These are phyloP conservation scores for Xylaria sp. DNA, from an alignment of 2,329 filamentous ascomycete species.

Conservation along the genomic window DNA sequence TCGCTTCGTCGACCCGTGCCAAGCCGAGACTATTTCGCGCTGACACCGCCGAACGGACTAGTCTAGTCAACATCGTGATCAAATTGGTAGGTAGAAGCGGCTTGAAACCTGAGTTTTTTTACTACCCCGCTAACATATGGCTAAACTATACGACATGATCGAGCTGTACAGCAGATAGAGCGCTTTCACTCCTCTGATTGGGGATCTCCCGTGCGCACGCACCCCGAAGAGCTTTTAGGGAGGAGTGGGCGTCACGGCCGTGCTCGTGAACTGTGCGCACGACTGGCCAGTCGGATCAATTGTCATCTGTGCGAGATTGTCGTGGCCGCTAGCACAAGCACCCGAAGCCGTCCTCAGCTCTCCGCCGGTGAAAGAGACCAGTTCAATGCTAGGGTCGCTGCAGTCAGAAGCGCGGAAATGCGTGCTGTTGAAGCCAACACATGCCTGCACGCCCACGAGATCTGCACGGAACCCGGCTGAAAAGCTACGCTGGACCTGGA, in stretches of 20 bases:
- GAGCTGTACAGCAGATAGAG: not conserved
- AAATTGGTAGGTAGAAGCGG: not conserved
- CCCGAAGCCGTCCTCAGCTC: slow-evolving; percentile 39
- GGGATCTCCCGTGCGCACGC: not conserved
- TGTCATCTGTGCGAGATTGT: slow-evolving; percentile 9
- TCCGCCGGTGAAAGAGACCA: slow-evolving; percentile 22
- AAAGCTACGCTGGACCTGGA: slow-evolving; percentile 47
- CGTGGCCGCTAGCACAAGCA: slow-evolving; percentile 45
- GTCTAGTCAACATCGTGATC: not conserved
- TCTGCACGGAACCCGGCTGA: slow-evolving; percentile 46
- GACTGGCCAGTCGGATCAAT: slow-evolving; percentile 7
- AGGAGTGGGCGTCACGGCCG: slow-evolving; percentile 11
- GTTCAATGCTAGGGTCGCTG: slow-evolving; percentile 30
- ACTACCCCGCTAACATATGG: not conserved
- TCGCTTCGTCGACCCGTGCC: too few species aligned
- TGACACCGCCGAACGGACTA: too few species aligned
- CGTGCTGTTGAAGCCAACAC: slow-evolving; percentile 49
- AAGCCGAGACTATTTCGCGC: too few species aligned
- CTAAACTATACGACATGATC: not conserved
- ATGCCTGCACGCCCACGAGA: slow-evolving; percentile 45
- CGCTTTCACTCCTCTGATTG: not conserved
- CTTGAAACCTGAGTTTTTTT: not conserved
- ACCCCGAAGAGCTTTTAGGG: slow-evolving; percentile 1
- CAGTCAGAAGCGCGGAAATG: slow-evolving; percentile 47
- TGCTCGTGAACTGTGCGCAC: slow-evolving; percentile 11